A percentile compares a stretch with the other conserved stretches of the same genome.
Evolutionary conservation across 495 filamentous ascomycete species (phyloP).

Genomic region (Daldinia vernicosa): DNA sequence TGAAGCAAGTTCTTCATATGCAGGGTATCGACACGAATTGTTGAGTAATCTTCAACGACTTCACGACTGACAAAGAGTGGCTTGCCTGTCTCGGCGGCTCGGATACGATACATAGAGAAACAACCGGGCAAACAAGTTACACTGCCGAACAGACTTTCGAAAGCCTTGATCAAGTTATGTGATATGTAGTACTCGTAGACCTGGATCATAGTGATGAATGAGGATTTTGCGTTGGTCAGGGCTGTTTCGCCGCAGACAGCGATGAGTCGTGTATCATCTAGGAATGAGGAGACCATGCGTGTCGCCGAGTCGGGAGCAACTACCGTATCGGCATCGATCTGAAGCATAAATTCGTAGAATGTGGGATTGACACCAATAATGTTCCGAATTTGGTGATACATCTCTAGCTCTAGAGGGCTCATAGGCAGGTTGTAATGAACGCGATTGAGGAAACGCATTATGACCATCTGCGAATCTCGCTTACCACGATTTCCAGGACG

Average conservation of each 20-base stretch:
- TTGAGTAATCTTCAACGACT: slow-evolving; percentile 83
- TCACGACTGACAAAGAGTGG: slow-evolving; percentile 95
- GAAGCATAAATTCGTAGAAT: slow-evolving; percentile 96
- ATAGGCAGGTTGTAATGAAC: slow-evolving; percentile 96
- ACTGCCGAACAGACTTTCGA: slow-evolving; percentile 95
- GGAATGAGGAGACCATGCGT: slow-evolving; percentile 89
- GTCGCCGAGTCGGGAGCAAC: slow-evolving; percentile 91
- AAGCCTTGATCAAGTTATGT: slow-evolving; percentile 97
- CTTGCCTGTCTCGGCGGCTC: slow-evolving; percentile 91
- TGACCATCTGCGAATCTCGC: slow-evolving; percentile 97
- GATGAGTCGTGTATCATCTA: slow-evolving; percentile 90
- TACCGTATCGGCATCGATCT: slow-evolving; percentile 97
- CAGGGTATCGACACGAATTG: slow-evolving; percentile 95
- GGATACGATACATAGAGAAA: slow-evolving; percentile 98
- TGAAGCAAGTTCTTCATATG: slow-evolving; percentile 99
- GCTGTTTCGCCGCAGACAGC: slow-evolving; percentile 95
- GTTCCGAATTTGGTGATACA: slow-evolving; percentile 98
- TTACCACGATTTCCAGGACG: slow-evolving; percentile 98
- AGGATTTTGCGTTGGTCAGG: slow-evolving; percentile 90
- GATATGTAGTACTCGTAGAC: slow-evolving; percentile 99
- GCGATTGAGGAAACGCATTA: slow-evolving; percentile 98
- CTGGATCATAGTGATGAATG: slow-evolving; percentile 97
- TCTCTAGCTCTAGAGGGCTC: slow-evolving; percentile 96
- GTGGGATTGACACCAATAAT: slow-evolving; percentile 98
- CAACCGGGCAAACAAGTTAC: slow-evolving; percentile 98